These are phyloP conservation scores for Logfia minima DNA, from an alignment of 129 eudicot species.

Conservation along the genomic window DNA sequence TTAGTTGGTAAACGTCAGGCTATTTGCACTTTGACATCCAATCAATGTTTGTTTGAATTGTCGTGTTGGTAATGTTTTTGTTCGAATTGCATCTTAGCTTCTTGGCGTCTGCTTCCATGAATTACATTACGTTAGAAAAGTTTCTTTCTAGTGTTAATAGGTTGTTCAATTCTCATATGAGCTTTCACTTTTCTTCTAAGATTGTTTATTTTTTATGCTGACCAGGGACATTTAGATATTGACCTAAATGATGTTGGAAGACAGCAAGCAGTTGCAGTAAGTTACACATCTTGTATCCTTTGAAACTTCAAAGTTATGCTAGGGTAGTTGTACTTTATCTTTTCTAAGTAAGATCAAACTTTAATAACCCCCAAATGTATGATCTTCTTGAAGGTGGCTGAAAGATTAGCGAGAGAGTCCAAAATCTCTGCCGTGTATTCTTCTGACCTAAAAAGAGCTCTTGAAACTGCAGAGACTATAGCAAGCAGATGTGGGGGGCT, in stretches of 20 bases:
- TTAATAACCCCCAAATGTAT: not conserved
- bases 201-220: slow-evolving; percentile 21
- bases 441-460: slow-evolving; percentile 85
- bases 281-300: slow-evolving; percentile 28
- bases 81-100: not conserved
- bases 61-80: not conserved
- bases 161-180: not conserved
- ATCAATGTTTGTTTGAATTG: slow-evolving; percentile 2
- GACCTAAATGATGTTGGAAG: slow-evolving; percentile 84
- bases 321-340: slow-evolving; percentile 8
- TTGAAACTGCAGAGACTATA: slow-evolving; percentile 72
- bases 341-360: slow-evolving; percentile 5
- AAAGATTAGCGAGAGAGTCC: slow-evolving; percentile 65
- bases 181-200: slow-evolving; percentile 13
- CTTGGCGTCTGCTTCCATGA: slow-evolving; percentile 17
- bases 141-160: slow-evolving; percentile 1
- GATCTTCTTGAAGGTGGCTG: slow-evolving; percentile 70
- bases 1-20: not conserved
- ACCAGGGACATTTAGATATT: slow-evolving; percentile 86
- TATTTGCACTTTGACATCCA: not conserved
- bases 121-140: not conserved
- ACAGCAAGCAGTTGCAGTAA: slow-evolving; percentile 79
- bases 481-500: slow-evolving; percentile 76
- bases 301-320: not conserved
- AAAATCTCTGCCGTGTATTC: slow-evolving; percentile 72